Percentiles rank a stretch among this genome's conserved stretches.
These are phyloP conservation scores for Coniella lustricola DNA, from an alignment of 2,329 filamentous ascomycete species.

Conservation along the genomic window DNA sequence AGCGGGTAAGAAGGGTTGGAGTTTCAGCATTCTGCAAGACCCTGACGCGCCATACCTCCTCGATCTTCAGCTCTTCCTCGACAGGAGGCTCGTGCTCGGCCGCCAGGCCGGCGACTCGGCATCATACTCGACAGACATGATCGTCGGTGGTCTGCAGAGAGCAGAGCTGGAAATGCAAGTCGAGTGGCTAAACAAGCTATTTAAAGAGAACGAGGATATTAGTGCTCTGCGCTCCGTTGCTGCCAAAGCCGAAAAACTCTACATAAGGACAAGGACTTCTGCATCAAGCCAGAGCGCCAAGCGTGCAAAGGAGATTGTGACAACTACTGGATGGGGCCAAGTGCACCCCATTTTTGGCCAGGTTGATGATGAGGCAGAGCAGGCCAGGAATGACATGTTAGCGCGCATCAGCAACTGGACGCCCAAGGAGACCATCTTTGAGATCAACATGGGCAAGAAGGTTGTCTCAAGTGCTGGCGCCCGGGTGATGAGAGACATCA, in stretches of 20 bases:
- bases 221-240: constrained; percentile 64
- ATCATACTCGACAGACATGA: constrained; percentile 76
- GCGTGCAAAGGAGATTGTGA: constrained; percentile 70
- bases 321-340: constrained; percentile 62
- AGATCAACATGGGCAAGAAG: constrained; percentile 71
- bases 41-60: constrained; percentile 86
- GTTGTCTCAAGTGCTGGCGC: constrained; percentile 56
- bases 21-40: constrained; percentile 84
- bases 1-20: constrained; percentile 89
- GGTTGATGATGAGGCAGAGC: constrained; percentile 57
- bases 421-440: constrained; percentile 93
- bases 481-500: constrained; percentile 67
- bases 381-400: constrained; percentile 77
- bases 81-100: constrained; percentile 73
- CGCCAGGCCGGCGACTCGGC: constrained; percentile 48
- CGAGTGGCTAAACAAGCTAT: constrained; percentile 76
- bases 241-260: constrained; percentile 85
- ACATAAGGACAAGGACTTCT: constrained; percentile 80
- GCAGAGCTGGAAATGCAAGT: constrained; percentile 66
- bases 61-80: constrained; percentile 89
- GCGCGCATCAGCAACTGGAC: constrained; percentile 82
- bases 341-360: constrained; percentile 76
- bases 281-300: constrained; percentile 88
- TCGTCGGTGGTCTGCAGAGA: constrained; percentile 69
- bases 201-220: constrained; percentile 71